These are phyloP conservation scores for Wallacemonas collosoma DNA, from an alignment of 208 protist genomes.

Conservation along the genomic window DNA sequence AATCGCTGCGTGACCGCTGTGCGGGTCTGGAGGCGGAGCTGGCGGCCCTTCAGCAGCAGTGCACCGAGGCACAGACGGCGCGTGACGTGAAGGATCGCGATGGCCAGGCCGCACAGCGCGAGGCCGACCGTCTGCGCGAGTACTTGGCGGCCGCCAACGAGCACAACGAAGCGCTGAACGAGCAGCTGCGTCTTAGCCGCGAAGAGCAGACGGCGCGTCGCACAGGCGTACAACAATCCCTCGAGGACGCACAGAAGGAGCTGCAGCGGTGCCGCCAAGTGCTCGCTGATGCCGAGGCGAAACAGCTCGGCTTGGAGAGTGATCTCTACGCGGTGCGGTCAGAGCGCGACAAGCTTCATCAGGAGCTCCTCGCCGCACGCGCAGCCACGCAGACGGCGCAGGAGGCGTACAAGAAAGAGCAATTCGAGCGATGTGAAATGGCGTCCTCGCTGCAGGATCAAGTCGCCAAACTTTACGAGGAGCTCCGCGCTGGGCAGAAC, in stretches of 20 bases:
- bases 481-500: slow-evolving; percentile 39
- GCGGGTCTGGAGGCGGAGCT: slow-evolving; percentile 39
- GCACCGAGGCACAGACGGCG: slow-evolving; percentile 29
- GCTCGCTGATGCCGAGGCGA: slow-evolving; percentile 50
- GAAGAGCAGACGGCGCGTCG: slow-evolving; percentile 48
- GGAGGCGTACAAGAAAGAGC: slow-evolving; percentile 37
- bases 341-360: slow-evolving; percentile 32
- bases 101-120: slow-evolving; percentile 1
- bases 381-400: slow-evolving; percentile 30
- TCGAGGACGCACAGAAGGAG: slow-evolving; percentile 56
- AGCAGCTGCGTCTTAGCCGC: slow-evolving; percentile 32
- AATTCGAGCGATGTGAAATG: slow-evolving; percentile 39
- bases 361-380: slow-evolving; percentile 26
- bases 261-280: slow-evolving; percentile 43
- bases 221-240: slow-evolving; percentile 22
- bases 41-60: slow-evolving; percentile 29
- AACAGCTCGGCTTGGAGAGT: slow-evolving; percentile 36
- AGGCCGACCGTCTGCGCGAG: slow-evolving; percentile 41
- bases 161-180: slow-evolving; percentile 59
- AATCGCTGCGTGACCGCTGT: slow-evolving; percentile 34
- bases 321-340: slow-evolving; percentile 29
- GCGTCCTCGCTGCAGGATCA: slow-evolving; percentile 43
- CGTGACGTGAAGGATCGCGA: slow-evolving; percentile 38
- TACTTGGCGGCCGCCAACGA: slow-evolving; percentile 45
- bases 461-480: slow-evolving; percentile 49